These are phyloP conservation scores for Sugiyamaella castrensis DNA, from an alignment of 1,139 yeast genomes.

Conservation along the genomic window DNA sequence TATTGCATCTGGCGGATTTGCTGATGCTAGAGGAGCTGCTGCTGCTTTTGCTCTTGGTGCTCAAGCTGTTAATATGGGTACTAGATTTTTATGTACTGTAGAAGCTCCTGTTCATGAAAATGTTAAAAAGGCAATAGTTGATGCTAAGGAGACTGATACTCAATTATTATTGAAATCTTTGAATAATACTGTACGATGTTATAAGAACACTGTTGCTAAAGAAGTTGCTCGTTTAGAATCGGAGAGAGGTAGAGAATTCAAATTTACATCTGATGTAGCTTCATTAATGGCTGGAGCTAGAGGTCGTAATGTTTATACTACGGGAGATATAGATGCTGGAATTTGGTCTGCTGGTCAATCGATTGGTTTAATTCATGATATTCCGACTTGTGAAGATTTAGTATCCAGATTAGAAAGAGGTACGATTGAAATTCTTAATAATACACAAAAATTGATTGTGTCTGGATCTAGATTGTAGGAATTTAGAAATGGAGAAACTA, in stretches of 20 bases:
- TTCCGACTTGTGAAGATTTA: constrained; percentile 34
- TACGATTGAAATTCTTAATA: constrained; percentile 19
- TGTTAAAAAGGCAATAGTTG: constrained; percentile 36
- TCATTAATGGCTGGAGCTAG: constrained; percentile 34
- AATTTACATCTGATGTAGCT: constrained; percentile 30
- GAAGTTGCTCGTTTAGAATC: constrained; percentile 33
- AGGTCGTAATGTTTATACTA: constrained; percentile 34
- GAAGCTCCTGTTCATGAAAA: constrained; percentile 37
- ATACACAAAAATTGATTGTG: constrained; percentile 11
- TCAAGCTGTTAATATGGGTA: constrained; percentile 38
- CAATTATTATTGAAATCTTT: constrained; percentile 33
- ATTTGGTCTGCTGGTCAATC: constrained; percentile 39
- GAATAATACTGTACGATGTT: constrained; percentile 37
- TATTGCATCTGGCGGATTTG: constrained; percentile 40
- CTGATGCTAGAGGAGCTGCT: constrained; percentile 37
- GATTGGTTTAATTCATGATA: constrained; percentile 33
- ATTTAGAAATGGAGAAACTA: too few species aligned
- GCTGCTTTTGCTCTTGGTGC: constrained; percentile 40
- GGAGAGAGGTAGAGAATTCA: constrained; percentile 23
- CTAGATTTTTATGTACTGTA: constrained; percentile 36
- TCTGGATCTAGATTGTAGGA: background rate
- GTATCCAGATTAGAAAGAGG: constrained; percentile 30
- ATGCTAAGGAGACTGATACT: constrained; percentile 36
- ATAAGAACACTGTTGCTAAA: constrained; percentile 33
- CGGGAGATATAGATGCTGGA: constrained; percentile 36